These are phyloP conservation scores for Ophiocordyceps camponoti-leonardi DNA, from an alignment of 2,329 filamentous ascomycete genomes.

Conservation along the genomic window DNA sequence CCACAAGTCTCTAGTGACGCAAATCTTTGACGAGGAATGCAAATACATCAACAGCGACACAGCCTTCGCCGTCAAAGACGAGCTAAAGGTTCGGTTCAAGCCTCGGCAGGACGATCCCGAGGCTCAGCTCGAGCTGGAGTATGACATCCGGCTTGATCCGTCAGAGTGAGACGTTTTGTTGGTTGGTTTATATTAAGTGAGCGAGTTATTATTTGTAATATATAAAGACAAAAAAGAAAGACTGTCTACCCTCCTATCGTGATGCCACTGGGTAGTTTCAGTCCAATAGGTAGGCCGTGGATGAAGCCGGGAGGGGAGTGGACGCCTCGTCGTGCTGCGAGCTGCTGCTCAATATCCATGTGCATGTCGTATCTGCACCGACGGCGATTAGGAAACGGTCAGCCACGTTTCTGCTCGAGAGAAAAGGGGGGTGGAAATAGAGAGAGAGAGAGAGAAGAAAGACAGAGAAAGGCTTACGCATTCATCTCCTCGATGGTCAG, in stretches of 20 bases:
- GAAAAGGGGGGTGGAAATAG: no score
- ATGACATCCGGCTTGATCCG: constrained; percentile 35
- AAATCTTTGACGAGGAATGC: constrained; percentile 57
- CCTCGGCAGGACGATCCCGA: constrained; percentile 20
- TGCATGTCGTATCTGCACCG: constrained; percentile 37
- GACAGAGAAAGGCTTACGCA: constrained; percentile 21
- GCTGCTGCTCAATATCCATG: constrained; percentile 32
- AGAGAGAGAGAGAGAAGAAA: background rate
- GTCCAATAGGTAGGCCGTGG: constrained; percentile 26
- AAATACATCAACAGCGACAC: constrained; percentile 37
- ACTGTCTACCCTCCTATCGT: constrained; percentile 8
- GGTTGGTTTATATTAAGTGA: no score
- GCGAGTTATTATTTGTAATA: background rate
- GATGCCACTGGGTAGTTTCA: constrained; percentile 32
- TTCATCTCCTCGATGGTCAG: constrained; percentile 58
- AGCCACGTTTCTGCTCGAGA: background rate
- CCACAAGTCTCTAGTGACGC: constrained; percentile 51
- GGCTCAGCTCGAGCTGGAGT: constrained; percentile 40
- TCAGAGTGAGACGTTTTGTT: background rate
- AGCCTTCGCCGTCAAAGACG: constrained; percentile 37
- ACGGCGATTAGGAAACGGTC: rapidly evolving
- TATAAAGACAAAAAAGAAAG: background rate
- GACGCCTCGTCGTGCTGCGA: constrained; percentile 16
- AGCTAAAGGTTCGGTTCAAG: constrained; percentile 25
- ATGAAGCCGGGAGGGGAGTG: constrained; percentile 20